These are phyloP conservation scores for Jaltomata sinuosa DNA, from an alignment of 257 asterid genomes.

Conservation along the genomic window DNA sequence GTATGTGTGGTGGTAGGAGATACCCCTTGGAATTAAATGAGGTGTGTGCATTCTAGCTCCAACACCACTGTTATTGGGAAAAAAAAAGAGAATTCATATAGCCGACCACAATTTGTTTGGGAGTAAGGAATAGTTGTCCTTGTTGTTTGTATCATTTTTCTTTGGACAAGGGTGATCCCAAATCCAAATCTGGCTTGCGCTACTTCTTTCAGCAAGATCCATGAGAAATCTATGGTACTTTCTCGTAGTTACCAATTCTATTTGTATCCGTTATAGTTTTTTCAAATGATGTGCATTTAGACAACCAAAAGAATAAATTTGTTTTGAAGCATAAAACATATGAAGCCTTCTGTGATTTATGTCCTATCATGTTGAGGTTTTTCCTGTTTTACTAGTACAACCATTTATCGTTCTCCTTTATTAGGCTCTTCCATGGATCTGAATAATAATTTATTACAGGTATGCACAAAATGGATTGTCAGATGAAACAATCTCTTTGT, in stretches of 20 bases:
- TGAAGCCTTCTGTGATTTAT: not conserved
- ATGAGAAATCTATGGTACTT: not conserved
- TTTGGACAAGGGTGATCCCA: not conserved
- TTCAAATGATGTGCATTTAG: not conserved
- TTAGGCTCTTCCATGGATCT: not conserved
- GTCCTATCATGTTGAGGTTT: not conserved
- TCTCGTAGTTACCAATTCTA: not conserved
- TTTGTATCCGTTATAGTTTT: not conserved
- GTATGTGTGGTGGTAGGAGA: not conserved
- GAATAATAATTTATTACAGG: constrained; percentile 27
- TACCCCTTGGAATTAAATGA: not conserved
- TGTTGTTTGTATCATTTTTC: not conserved
- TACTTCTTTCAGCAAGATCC: not conserved
- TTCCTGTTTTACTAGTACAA: not conserved
- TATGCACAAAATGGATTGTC: constrained; percentile 80
- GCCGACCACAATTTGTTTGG: not conserved
- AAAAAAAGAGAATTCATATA: not conserved
- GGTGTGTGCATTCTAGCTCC: not conserved
- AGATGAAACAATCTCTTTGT: constrained; percentile 55
- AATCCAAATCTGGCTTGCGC: not conserved
- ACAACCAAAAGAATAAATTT: not conserved
- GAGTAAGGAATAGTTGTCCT: not conserved
- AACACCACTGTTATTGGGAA: not conserved
- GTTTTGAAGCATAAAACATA: not conserved
- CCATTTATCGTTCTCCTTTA: not conserved